Evolutionary conservation across 352 stramenopile species (phyloP), one percentile per base, ranked within the genome.

Genomic region (Phytopythium mirpurense): DNA sequence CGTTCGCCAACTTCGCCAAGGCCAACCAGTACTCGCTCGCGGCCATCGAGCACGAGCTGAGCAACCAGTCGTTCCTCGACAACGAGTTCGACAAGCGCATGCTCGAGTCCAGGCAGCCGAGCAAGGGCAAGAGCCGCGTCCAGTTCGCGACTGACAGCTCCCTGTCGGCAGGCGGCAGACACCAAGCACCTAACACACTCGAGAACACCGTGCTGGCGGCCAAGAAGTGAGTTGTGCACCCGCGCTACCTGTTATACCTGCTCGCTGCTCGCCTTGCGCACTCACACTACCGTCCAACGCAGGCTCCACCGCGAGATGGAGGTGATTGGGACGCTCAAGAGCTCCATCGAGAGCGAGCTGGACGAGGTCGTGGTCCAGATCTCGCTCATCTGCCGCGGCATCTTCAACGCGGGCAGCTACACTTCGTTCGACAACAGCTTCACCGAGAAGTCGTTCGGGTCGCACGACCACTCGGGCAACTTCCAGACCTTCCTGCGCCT

Each of bases 401-500:
- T 89, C 43, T 91, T 86, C 66, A 88, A 88, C 52, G 72, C 73
- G 2, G 80, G 69, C 54, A 88, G 75, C 54, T 83, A 74, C 49
- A 91, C 76, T n/a, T 89, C 81, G 3, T 87, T 88, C 48, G 74
- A 82, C 44, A 87, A 86, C 55, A 72, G 62, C 29, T 88, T 88
- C 56, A 90, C 72, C 11, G 72, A 91, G 45, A 82, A 78, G 18
- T 78, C 74, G 6, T 93, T 91, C 47, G 83, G 80, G 18, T 69
- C 57, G 6, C 74, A 88, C 60, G 71, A 84, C 49, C 66, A 86
- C 44, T 88, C 80, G 11, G 63, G 42, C 49, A 76, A 85, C 29
- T 90, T 91, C 45, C 66, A 81, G 45, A 84, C 71, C 2, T 93
- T 89, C 44, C 38, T 91, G 51, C 74, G 71, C 1, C 54, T 88